These are phyloP conservation scores for Leccinum broughii DNA, from an alignment of 768 basidiomycete genomes.

Conservation along the genomic window DNA sequence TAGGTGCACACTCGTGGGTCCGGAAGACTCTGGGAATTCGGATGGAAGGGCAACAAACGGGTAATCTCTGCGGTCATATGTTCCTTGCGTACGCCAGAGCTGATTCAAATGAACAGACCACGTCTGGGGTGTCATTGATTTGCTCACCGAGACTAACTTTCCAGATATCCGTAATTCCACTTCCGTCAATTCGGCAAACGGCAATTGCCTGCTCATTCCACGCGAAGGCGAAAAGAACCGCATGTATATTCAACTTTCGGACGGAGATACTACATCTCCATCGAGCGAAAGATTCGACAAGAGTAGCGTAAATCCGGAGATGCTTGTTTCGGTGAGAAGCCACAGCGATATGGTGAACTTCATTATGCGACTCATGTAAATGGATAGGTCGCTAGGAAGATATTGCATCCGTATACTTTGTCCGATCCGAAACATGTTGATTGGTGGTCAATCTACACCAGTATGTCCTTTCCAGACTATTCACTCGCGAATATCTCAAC, in stretches of 20 bases:
- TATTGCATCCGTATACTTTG: neutral
- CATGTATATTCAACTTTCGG: neutral
- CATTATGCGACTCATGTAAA: neutral
- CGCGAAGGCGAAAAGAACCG: neutral
- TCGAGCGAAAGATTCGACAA: neutral
- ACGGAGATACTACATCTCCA: neutral
- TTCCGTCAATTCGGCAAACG: neutral
- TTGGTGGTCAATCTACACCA: neutral
- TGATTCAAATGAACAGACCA: neutral
- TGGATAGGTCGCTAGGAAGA: neutral
- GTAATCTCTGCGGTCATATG: neutral
- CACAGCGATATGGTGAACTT: neutral
- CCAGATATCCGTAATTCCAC: neutral
- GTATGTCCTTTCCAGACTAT: neutral
- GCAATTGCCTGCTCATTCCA: neutral
- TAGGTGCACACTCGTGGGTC: conserved; percentile 2
- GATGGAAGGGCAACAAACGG: neutral
- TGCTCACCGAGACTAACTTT: neutral
- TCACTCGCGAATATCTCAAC: neutral
- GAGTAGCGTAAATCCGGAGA: neutral
- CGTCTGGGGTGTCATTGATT: neutral
- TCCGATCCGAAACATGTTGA: neutral
- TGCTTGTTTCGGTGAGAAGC: neutral
- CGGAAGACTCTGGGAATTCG: neutral
- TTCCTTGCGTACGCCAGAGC: neutral